These are phyloP conservation scores for Hypomontagnella monticulosa DNA, from an alignment of 495 filamentous ascomycete species.

Conservation along the genomic window DNA sequence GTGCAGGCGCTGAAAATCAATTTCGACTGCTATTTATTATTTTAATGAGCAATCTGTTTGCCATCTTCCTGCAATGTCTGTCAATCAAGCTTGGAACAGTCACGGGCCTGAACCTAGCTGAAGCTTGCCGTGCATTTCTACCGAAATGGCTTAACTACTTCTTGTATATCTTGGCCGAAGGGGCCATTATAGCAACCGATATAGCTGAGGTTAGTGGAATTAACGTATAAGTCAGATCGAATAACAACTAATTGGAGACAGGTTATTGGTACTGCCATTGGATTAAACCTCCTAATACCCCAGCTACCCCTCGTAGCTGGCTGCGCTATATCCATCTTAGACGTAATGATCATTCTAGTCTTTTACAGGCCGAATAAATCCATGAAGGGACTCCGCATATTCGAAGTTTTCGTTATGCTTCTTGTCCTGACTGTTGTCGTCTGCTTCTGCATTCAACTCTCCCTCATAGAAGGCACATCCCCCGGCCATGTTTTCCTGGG, in stretches of 20 bases:
- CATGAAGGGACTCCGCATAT: conserved; percentile 76
- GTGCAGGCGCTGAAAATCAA: conserved; percentile 71
- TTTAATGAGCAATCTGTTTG: conserved; percentile 83
- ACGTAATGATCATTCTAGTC: conserved; percentile 84
- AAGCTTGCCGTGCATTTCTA: conserved; percentile 79
- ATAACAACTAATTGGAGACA: conserved; percentile 43
- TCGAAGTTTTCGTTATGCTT: conserved; percentile 82
- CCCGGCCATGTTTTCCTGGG: conserved; percentile 82
- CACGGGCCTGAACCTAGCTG: conserved; percentile 81
- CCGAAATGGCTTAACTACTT: conserved; percentile 79
- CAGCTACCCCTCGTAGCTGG: conserved; percentile 85
- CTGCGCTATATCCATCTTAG: conserved; percentile 84
- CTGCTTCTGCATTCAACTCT: conserved; percentile 92
- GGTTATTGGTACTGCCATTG: conserved; percentile 92
- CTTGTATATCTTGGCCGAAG: conserved; percentile 79
- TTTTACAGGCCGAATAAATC: conserved; percentile 83
- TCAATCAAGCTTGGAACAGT: conserved; percentile 88
- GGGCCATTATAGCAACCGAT: conserved; percentile 86
- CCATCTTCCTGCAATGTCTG: conserved; percentile 82
- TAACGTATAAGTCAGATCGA: background rate
- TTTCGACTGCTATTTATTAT: conserved; percentile 82
- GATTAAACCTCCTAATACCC: conserved; percentile 80
- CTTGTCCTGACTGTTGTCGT: conserved; percentile 85
- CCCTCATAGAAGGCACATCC: conserved; percentile 73
- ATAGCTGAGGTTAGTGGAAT: conserved; percentile 74